These are phyloP conservation scores for Erodium chrysanthum DNA, from an alignment of 441 rosid genomes.

Conservation along the genomic window DNA sequence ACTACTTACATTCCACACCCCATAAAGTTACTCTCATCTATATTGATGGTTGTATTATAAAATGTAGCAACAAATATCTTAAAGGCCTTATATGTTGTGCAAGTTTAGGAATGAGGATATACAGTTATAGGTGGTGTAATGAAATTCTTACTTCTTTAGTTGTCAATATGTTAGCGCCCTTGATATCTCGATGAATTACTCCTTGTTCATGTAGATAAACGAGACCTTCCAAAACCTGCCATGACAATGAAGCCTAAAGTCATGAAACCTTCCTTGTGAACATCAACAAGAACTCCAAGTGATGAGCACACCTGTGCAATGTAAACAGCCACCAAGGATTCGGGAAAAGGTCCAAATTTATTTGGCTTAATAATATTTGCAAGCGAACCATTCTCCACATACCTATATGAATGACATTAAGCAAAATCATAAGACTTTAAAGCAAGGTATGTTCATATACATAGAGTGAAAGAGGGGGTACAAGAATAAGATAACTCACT, in stretches of 20 bases:
- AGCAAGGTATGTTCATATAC: background rate
- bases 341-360: slow-evolving; percentile 98
- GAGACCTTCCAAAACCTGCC: slow-evolving; percentile 92
- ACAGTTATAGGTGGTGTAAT: background rate
- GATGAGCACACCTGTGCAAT: slow-evolving; percentile 78
- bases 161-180: slow-evolving; percentile 95
- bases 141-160: slow-evolving; percentile 67
- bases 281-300: slow-evolving; percentile 19
- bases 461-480: slow-evolving; percentile 7
- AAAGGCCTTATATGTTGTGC: slow-evolving; percentile 2
- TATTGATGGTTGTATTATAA: background rate
- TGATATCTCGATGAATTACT: slow-evolving; percentile 97
- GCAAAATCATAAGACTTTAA: slow-evolving; percentile 12
- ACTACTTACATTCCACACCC: background rate
- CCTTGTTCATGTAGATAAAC: slow-evolving; percentile 98
- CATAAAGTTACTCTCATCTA: background rate
- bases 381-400: slow-evolving; percentile 98
- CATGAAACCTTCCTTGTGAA: slow-evolving; percentile 9
- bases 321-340: slow-evolving; percentile 89
- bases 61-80: background rate
- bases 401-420: slow-evolving; percentile 40
- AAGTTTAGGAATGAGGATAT: background rate
- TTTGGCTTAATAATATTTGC: slow-evolving; percentile 98
- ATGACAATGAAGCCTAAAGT: slow-evolving; percentile 20
- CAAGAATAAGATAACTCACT: slow-evolving; percentile 46